A percentile compares a stretch with the other conserved stretches of the same genome.
phyloP scores from a whole-genome alignment of 495 filamentous ascomycete species.

The Podospora tetraspora region DNA sequence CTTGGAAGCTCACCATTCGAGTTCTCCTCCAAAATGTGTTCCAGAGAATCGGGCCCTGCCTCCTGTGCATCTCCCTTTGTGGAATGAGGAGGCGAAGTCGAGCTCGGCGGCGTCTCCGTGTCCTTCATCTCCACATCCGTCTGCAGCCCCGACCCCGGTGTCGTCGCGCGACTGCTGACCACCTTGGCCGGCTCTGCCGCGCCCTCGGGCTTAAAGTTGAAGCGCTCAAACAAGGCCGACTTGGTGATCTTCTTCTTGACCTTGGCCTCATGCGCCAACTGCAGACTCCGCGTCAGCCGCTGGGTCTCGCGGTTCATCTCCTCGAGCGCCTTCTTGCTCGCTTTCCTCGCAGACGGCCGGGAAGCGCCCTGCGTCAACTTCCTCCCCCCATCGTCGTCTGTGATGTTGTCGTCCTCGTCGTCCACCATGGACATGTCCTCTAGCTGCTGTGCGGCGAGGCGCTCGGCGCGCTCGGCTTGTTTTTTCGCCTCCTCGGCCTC shows the following conservation, averaged over 20 bases:
- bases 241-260: conserved; percentile 91
- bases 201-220: conserved; percentile 58
- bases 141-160: conserved; percentile 34
- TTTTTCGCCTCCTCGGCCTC: conserved; percentile 52
- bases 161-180: conserved; percentile 40
- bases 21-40: conserved; percentile 16
- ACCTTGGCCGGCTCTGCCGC: conserved; percentile 39
- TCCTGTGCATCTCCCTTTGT: neutral
- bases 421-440: conserved; percentile 29
- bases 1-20: conserved; percentile 30
- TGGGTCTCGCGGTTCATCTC: conserved; percentile 93
- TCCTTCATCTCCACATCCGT: conserved; percentile 39
- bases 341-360: conserved; percentile 59
- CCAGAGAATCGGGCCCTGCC: neutral
- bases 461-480: conserved; percentile 47
- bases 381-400: conserved; percentile 51
- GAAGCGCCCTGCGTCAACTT: conserved; percentile 54
- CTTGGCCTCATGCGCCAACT: conserved; percentile 81
- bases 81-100: conserved; percentile 35
- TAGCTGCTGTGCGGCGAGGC: conserved; percentile 31
- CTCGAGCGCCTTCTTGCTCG: conserved; percentile 92
- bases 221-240: conserved; percentile 73
- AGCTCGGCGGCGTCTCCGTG: conserved; percentile 50
- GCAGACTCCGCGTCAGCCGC: conserved; percentile 81
- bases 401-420: conserved; percentile 47